These are phyloP conservation scores for Stagonosporopsis cucurbitacearum DNA, from an alignment of 2,329 filamentous ascomycete genomes.

Conservation along the genomic window DNA sequence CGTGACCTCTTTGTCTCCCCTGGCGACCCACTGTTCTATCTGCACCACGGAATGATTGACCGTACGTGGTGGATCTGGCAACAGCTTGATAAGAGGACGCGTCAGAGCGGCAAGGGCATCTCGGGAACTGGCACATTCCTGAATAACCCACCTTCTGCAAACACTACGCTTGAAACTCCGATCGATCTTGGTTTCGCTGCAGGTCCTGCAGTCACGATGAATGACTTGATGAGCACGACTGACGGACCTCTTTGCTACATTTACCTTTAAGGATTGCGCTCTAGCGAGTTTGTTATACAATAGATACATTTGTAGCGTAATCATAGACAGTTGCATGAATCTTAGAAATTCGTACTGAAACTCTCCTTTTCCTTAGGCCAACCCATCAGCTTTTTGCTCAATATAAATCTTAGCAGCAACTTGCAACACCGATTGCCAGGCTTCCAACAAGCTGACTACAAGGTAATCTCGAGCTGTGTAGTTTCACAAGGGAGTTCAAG, in stretches of 20 bases:
- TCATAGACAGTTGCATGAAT: neutral
- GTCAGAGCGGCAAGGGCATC: constrained; percentile 43
- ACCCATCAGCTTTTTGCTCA: no score
- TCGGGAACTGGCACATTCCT: constrained; percentile 55
- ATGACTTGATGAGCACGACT: constrained; percentile 41
- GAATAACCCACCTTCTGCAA: constrained; percentile 51
- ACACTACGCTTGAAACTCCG: constrained; percentile 55
- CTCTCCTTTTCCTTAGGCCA: neutral
- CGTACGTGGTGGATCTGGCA: constrained; percentile 51
- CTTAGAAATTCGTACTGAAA: neutral
- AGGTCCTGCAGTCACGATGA: constrained; percentile 27
- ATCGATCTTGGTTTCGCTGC: constrained; percentile 51
- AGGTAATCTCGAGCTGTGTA: neutral
- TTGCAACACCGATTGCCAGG: no score
- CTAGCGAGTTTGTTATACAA: neutral
- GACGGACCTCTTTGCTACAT: constrained; percentile 46
- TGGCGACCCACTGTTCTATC: constrained; percentile 52
- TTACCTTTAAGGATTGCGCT: constrained; percentile 28
- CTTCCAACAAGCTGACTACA: neutral
- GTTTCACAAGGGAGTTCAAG: neutral
- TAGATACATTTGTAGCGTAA: neutral
- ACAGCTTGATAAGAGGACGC: constrained; percentile 49
- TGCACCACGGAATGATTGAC: constrained; percentile 56
- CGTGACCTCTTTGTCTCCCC: constrained; percentile 37
- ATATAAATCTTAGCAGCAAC: no score